Conservation (phyloP, 2,329 filamentous ascomycete species). For the Stachybotrys elegans region DNA sequence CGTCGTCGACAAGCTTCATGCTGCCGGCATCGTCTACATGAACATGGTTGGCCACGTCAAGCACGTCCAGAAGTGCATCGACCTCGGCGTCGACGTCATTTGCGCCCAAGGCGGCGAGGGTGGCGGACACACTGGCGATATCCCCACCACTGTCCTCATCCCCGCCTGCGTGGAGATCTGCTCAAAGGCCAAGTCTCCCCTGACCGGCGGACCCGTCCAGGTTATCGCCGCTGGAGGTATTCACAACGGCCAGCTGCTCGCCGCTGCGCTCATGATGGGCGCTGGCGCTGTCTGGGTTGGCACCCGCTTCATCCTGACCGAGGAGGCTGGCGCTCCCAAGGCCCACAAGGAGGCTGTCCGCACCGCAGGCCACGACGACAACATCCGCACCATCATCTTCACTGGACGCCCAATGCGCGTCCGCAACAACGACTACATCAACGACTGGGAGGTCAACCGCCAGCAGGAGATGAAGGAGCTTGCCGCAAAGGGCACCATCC, state of each 20-base stretch:
- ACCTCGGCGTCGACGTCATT: conserved; percentile 90
- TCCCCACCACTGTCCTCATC: conserved; percentile 88
- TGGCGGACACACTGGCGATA: conserved; percentile 91
- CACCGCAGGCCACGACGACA: conserved; percentile 91
- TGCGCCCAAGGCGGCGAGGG: conserved; percentile 98
- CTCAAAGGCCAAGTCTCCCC: conserved; percentile 75
- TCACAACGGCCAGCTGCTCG: conserved; percentile 85
- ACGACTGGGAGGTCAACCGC: conserved; percentile 94
- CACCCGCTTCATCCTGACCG: conserved; percentile 87
- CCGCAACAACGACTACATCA: conserved; percentile 87
- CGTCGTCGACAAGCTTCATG: conserved; percentile 87
- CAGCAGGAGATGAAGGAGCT: conserved; percentile 86
- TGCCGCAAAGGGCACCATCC: conserved; percentile 81
- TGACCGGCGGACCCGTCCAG: conserved; percentile 83
- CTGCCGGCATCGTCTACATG: conserved; percentile 88
- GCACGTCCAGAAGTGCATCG: conserved; percentile 94
- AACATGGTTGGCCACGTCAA: conserved; percentile 99
- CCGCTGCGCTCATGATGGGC: conserved; percentile 87
- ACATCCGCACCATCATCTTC: conserved; percentile 96
- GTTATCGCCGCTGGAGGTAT: conserved; percentile 93
- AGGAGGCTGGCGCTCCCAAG: conserved; percentile 91
- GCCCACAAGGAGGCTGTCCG: conserved; percentile 93
- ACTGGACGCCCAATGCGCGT: conserved; percentile 93
- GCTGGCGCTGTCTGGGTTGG: conserved; percentile 93
- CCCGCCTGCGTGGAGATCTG: conserved; percentile 81